Evolutionary conservation across 2,329 filamentous ascomycete genomes (phyloP).

Genomic region (Aspergillus sergii): DNA sequence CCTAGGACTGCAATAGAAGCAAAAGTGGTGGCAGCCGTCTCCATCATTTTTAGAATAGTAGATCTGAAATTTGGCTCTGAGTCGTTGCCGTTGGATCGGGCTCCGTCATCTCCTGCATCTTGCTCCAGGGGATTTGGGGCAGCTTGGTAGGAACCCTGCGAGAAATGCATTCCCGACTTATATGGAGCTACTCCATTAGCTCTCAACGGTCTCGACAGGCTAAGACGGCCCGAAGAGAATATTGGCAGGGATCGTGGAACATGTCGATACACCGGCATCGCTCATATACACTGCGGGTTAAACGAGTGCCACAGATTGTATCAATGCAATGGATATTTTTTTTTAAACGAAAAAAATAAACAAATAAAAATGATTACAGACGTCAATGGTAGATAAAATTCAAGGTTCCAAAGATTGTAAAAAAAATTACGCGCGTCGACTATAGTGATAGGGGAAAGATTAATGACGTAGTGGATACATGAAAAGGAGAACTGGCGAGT

Average conservation of each 20-base stretch:
- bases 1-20: constrained; percentile 74
- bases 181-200: constrained; percentile 14
- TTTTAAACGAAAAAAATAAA: neutral
- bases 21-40: constrained; percentile 74
- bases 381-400: neutral
- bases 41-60: constrained; percentile 65
- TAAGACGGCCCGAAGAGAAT: constrained; percentile 21
- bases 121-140: constrained; percentile 34
- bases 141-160: constrained; percentile 24
- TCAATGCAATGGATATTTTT: neutral
- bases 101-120: constrained; percentile 30
- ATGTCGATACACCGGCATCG: constrained; percentile 29
- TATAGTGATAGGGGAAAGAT: neutral
- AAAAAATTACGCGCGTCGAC: neutral
- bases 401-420: neutral
- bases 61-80: constrained; percentile 38
- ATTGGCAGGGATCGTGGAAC: constrained; percentile 25
- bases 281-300: neutral
- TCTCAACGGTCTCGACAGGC: constrained; percentile 19
- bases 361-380: neutral
- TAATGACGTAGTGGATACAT: constrained; percentile 4
- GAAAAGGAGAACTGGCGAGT: constrained; percentile 23
- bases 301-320: neutral
- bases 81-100: constrained; percentile 24
- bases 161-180: constrained; percentile 27